Evolutionary conservation across 2,329 filamentous ascomycete species (phyloP), one percentile per base, ranked within the genome.

Genomic region (Rhynchosporium agropyri): DNA sequence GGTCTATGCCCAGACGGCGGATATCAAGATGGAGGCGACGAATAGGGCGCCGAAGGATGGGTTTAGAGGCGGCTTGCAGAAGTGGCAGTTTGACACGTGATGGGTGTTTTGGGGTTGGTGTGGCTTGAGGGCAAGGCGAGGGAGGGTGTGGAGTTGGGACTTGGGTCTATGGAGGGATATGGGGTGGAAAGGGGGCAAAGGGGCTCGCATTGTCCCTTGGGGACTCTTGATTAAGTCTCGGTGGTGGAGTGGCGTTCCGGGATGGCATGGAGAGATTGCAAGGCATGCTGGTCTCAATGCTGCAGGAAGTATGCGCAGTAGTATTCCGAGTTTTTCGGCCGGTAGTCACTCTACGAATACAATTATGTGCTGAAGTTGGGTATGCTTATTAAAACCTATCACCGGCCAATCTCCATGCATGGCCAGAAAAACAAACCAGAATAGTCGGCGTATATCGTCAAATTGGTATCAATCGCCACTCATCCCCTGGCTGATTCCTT

Each of bases 31-130:
- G 55, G 65, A 43, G 12, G 46, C 53, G 9, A 50, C 56, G 12
- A 61, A 45, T 33, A 50, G 55, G n/a, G 50, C 43, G 45, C 54
- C 45, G 9, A 66, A 64, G 51, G 67, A 69, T 29, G 63, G 65
- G 4, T 43, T 55, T 58, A 55, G 65, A 13, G 64, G 64, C 7
- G 67, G 67, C 3, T 58, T 69, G 56, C 67, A 69, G 61, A 69
- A 69, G 57, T 69, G 67, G 67, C 67, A 69, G 49, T 69, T 67
- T 62, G 67, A 69, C 58, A 69, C 67, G 59, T 68, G 59, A 67
- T 63, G 43, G 29, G 55, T 20, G 3, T 28, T 36, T 36, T 2
- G 5, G 9, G 2, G 2, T 2, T 36, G 33, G 33, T 1, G 9
- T 36, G 33, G 33, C 5, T 10, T 36, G 33, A 20, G 20, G 20